phyloP scores from a whole-genome alignment of 192 early-diverging fungal species.

The Coemansia sp. region DNA sequence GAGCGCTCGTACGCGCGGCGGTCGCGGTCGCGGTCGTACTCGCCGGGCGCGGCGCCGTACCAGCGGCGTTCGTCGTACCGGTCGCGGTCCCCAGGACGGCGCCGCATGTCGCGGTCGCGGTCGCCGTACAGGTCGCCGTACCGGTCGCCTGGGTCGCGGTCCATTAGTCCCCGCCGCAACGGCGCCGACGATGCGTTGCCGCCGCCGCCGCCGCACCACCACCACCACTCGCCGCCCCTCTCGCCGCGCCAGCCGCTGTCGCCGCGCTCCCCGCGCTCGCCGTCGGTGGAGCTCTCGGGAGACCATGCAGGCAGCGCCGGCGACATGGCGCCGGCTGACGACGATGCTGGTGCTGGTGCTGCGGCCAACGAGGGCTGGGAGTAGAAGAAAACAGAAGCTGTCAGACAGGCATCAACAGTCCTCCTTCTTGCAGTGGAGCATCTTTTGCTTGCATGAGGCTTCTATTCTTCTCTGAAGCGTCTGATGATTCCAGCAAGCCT shows the following conservation, averaged over 20 bases:
- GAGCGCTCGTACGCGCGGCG: constrained; percentile 54
- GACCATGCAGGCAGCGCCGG: constrained; percentile 6
- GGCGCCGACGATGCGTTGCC: constrained; percentile 17
- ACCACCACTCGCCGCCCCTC: constrained; percentile 26
- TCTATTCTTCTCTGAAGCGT: no score
- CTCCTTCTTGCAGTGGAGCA: not conserved
- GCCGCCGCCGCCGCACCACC: constrained; percentile 26
- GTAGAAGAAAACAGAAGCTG: constrained; percentile 1
- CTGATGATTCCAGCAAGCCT: no score
- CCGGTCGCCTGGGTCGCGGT: constrained; percentile 13
- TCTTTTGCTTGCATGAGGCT: not conserved
- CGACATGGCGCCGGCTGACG: constrained; percentile 13
- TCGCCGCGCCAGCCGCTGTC: constrained; percentile 48
- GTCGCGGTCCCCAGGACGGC: constrained; percentile 32
- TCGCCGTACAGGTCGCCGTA: constrained; percentile 16
- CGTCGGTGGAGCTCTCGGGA: constrained; percentile 27
- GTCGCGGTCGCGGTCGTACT: constrained; percentile 58
- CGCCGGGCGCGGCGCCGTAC: constrained; percentile 34
- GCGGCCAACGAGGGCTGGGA: constrained; percentile 35
- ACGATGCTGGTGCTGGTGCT: constrained; percentile 9
- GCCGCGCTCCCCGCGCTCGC: constrained; percentile 53
- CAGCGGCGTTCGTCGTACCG: constrained; percentile 27
- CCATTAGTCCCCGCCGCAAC: constrained; percentile 29
- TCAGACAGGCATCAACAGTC: not conserved
- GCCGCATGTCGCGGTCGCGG: constrained; percentile 35